Conservation (phyloP, 2,329 filamentous ascomycete species). For the Orbilia blumenaviensis region DNA sequence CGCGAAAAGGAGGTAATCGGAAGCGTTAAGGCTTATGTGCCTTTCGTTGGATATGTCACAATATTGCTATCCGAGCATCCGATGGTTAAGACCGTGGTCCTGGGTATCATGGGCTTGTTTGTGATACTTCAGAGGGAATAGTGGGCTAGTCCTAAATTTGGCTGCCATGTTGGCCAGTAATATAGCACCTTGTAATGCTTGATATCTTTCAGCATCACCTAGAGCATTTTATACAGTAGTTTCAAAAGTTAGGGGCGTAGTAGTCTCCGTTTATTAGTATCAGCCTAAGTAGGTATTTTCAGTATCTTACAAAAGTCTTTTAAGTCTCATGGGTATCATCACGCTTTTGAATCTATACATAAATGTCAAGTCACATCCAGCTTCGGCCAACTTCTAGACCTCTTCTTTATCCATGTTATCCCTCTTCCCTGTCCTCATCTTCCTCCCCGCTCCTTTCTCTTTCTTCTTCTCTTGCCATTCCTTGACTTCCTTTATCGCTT, state of each 20-base stretch:
- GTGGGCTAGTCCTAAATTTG: slow-evolving; percentile 46
- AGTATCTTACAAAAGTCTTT: slow-evolving; percentile 11
- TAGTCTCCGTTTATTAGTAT: not conserved
- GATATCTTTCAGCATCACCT: not conserved
- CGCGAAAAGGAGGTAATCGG: slow-evolving; percentile 87
- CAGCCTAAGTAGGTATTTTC: slow-evolving; percentile 12
- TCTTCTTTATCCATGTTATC: slow-evolving; percentile 58
- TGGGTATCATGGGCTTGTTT: slow-evolving; percentile 93
- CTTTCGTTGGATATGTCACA: slow-evolving; percentile 95
- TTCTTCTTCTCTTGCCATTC: slow-evolving; percentile 74
- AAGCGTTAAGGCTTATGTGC: slow-evolving; percentile 88
- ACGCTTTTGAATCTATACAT: slow-evolving; percentile 18
- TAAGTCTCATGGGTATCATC: slow-evolving; percentile 40
- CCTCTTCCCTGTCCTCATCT: slow-evolving; percentile 55
- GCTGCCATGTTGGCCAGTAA: not conserved
- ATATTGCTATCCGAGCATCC: slow-evolving; percentile 95
- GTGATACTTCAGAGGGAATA: slow-evolving; percentile 92
- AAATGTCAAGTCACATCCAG: not conserved
- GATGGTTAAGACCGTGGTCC: slow-evolving; percentile 94
- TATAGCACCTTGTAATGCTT: slow-evolving; percentile 31
- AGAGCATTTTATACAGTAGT: not conserved
- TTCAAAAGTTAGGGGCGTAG: not conserved
- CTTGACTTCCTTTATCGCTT: slow-evolving; percentile 84
- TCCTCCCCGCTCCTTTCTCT: slow-evolving; percentile 57
- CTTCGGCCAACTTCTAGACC: slow-evolving; percentile 32